phyloP scores from a whole-genome alignment of 176 grass and related monocot species.

The Rhynchospora pubera region DNA sequence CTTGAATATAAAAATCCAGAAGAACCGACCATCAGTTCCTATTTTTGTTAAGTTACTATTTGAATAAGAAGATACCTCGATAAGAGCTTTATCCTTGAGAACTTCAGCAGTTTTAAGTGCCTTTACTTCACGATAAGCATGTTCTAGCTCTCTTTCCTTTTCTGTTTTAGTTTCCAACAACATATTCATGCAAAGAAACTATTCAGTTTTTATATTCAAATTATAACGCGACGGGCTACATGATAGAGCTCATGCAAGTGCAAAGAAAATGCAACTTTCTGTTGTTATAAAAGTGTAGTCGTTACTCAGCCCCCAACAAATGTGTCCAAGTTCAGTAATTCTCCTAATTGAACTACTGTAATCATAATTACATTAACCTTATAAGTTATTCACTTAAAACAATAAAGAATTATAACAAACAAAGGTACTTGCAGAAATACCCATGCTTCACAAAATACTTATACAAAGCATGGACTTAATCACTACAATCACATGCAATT shows the following conservation, averaged over 20 bases:
- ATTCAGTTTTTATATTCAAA: constrained; percentile 1
- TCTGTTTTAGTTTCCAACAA: constrained; percentile 39
- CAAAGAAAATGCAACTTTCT: not conserved
- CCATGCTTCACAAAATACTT: not conserved
- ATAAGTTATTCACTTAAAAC: not conserved
- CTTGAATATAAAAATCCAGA: not conserved
- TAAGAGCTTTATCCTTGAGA: constrained; percentile 77
- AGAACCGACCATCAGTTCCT: not conserved
- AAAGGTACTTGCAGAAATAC: not conserved
- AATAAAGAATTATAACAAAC: not conserved
- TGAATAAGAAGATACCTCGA: constrained; percentile 48
- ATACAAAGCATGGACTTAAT: not conserved
- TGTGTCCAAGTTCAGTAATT: not conserved
- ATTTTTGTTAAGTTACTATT: constrained; percentile 12
- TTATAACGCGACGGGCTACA: not conserved
- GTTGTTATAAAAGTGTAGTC: not conserved
- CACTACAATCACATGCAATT: not conserved
- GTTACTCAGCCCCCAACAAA: not conserved
- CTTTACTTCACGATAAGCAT: constrained; percentile 64
- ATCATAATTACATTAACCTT: not conserved
- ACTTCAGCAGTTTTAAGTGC: constrained; percentile 54
- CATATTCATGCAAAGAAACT: not conserved
- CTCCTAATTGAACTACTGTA: not conserved
- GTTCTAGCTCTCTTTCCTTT: constrained; percentile 74
- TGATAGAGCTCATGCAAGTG: not conserved